Base-by-base conservation (phyloP, 805 yeast genomes). In the Pichia rugopelliculosa region DNA sequence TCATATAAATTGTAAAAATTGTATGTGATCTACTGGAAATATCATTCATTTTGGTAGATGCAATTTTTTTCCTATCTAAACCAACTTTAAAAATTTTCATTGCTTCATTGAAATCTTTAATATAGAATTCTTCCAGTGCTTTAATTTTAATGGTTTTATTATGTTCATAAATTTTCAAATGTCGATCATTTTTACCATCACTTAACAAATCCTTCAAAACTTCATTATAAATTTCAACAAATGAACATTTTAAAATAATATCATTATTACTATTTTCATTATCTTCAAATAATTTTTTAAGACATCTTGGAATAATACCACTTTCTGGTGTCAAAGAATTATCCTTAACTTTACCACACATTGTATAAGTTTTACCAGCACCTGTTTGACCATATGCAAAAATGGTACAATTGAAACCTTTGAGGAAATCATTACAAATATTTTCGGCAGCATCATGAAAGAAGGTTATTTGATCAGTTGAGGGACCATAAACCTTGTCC, bases 11-110 rank as follows among this genome's bases (percentile, higher is more conserved):
- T 2, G 89, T 79, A 62, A 85, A 84, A 5, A 85, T 80, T 0
- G 91, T 80, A 60, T 85, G 95, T 0, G 90, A 83, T 59, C 95
- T 71, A 52, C 87, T 80, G 8, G 89, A 83, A 17, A 72, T 70
- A 56, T 80, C 87, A 56, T 85, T 85, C 73, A 85, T 74, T 57
- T 81, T 82, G 0, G 95, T 85, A 3, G 83, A 71, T 0, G 88
- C 87, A 1, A 85, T 82, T 58, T 78, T 81, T 45, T 89, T 70
- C 47, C 71, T 72, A 39, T 69, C 69, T 36, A 82, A 64, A 0
- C 95, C 90, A 44, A 71, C 70, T 48, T 72, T 74, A 21, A 85
- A 60, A 7, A 80, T 61, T 38, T 65, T 59, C 47, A 84, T 67
- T 0, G 88, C 91, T 49, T 79, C 80, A 9, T 68, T 61, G 8